Conservation (phyloP, 2,329 filamentous ascomycete genomes). For the Ophiostoma novo-ulmi region DNA sequence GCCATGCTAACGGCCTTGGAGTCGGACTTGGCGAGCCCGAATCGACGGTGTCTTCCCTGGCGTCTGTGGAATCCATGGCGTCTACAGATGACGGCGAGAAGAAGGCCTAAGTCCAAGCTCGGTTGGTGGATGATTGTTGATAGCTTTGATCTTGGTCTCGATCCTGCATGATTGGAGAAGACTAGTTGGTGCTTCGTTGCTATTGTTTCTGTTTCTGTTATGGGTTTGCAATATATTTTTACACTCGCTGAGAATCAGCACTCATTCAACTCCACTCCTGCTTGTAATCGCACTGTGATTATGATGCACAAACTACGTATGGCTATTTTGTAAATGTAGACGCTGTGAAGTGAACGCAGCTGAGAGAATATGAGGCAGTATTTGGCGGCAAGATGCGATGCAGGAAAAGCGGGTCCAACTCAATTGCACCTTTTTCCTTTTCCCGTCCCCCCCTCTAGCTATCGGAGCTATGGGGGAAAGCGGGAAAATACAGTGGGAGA, state of each 20-base stretch:
- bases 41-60: slow-evolving; percentile 23
- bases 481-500: slow-evolving; percentile 6
- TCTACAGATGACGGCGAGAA: slow-evolving; percentile 23
- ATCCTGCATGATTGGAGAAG: background rate
- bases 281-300: background rate
- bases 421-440: background rate
- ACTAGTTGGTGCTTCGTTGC: background rate
- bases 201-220: slow-evolving; percentile 7
- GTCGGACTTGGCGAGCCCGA: slow-evolving; percentile 24
- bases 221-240: background rate
- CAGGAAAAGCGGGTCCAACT: slow-evolving; percentile 1
- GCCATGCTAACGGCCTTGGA: background rate
- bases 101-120: background rate
- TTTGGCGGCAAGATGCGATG: background rate
- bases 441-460: background rate
- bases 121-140: background rate
- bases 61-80: slow-evolving; percentile 7
- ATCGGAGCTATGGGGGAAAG: slow-evolving; percentile 7
- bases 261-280: background rate
- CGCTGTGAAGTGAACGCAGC: background rate
- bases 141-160: background rate
- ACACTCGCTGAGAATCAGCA: background rate
- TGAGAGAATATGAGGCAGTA: slow-evolving; percentile 15
- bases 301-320: background rate
- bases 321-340: background rate